Evolutionary conservation across 345 rosid genomes (phyloP).

Genomic region (Brassica rapa): DNA sequence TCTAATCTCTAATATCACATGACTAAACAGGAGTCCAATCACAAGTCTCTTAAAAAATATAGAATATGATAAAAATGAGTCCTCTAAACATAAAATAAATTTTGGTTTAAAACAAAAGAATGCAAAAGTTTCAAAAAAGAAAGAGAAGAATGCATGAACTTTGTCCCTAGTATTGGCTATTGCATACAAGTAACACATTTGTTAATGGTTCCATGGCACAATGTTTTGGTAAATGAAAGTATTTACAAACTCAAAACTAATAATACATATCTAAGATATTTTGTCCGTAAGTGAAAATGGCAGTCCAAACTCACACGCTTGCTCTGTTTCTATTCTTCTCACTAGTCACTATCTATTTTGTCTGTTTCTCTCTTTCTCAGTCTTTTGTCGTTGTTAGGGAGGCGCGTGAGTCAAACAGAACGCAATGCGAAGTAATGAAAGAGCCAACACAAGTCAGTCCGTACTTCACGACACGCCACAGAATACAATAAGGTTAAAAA

Average conservation of each 20-base stretch:
- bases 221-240: neutral
- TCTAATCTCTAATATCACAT: neutral
- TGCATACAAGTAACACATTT: neutral
- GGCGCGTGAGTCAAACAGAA: slow-evolving; percentile 41
- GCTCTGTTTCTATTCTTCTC: slow-evolving; percentile 36
- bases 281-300: slow-evolving; percentile 31
- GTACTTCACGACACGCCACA: slow-evolving; percentile 37
- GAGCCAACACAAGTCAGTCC: slow-evolving; percentile 40
- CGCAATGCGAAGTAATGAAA: slow-evolving; percentile 4
- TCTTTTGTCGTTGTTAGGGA: slow-evolving; percentile 31
- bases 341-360: slow-evolving; percentile 29
- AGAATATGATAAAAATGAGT: neutral
- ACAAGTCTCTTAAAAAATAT: neutral
- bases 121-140: too few relatives aligned
- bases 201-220: neutral
- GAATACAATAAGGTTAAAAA: slow-evolving; percentile 16
- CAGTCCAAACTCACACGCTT: slow-evolving; percentile 54
- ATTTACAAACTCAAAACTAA: neutral
- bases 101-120: neutral
- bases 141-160: neutral
- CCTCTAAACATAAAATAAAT: neutral
- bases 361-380: slow-evolving; percentile 27
- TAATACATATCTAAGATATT: neutral
- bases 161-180: neutral
- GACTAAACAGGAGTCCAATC: neutral